A percentile compares a stretch with the other conserved stretches of the same genome.
phyloP scores from a whole-genome alignment of 2,329 filamentous ascomycete species.

The Cladophialophora immunda region DNA sequence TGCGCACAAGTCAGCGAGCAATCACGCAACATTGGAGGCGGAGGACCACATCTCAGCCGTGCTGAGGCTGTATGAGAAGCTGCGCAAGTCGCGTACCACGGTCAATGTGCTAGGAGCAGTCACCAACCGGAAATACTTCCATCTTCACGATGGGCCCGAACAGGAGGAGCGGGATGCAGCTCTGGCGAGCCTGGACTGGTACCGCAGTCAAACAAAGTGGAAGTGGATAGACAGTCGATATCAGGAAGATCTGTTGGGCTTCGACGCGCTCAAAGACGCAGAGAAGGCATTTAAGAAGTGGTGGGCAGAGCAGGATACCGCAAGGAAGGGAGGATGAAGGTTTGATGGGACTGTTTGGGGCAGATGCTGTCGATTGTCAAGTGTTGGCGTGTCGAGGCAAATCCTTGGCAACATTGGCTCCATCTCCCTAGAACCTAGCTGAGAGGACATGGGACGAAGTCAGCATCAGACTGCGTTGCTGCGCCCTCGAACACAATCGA shows the following conservation, averaged over 20 bases:
- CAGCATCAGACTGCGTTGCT: not conserved
- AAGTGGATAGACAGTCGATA: slow-evolving; percentile 24
- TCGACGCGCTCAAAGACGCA: slow-evolving; percentile 20
- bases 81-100: slow-evolving; percentile 33
- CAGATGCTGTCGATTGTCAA: not conserved
- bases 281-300: slow-evolving; percentile 16
- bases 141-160: slow-evolving; percentile 15
- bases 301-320: slow-evolving; percentile 5
- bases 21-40: not conserved
- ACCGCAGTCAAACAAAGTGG: slow-evolving; percentile 9
- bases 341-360: not conserved
- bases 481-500: not conserved
- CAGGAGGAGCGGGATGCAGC: slow-evolving; percentile 12
- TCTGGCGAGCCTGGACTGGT: slow-evolving; percentile 10
- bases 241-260: slow-evolving; percentile 21
- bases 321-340: not conserved
- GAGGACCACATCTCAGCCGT: not conserved
- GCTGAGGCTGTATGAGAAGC: slow-evolving; percentile 26
- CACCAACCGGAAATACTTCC: slow-evolving; percentile 4
- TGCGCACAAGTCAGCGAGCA: not conserved
- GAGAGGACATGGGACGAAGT: not conserved
- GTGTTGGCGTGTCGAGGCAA: too few relatives aligned
- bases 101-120: slow-evolving; percentile 17
- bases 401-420: too few relatives aligned
- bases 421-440: too few relatives aligned